Evolutionary conservation across 768 basidiomycete genomes (phyloP), one percentile per base, ranked within the genome.

Genomic region (Glaciozyma martinii): DNA sequence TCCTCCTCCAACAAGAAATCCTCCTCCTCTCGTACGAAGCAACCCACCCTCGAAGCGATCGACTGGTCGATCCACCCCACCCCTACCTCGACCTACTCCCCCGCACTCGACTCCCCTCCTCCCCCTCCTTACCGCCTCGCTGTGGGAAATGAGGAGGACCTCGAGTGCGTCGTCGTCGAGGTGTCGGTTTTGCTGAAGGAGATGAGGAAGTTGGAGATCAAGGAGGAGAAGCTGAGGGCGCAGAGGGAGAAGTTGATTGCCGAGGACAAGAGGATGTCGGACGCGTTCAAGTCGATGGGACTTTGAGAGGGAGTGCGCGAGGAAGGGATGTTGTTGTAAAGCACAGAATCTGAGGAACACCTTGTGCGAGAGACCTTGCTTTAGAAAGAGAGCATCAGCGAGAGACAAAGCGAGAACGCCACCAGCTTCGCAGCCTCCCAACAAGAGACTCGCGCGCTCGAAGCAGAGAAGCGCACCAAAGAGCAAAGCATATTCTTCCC

Each of bases 131-230:
- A 50, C 49, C 49, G 49, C 49, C 49, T 50, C 7, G 8, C 49
- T 4, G 16, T 25, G n/a, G 49, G 25, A 3, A 50, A 13, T 23
- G 49, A 25, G 25, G 49, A 50, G 49, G 49, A 52, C 30, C 23
- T 55, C 23, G 32, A 32, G 54, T 55, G 32, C 33, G 43, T 49
- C 37, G 2, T 63, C 52, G 29, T 66, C 42, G 60, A 62, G 37
- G 18, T 9, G n/a, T 9, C 46, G 53, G n/a, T 15, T 1, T 19
- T 3, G 53, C n/a, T 9, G 25, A n/a, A 33, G 53, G 32, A 8
- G 30, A 37, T 18, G 53, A 53, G 42, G 52, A 47, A 9, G 60
- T 42, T 7, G 30, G 37, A 52, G 10, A 9, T 8, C 44, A 65
- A 56, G 54, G 54, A 54, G 53, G 27, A 21, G 21, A 59, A 43